These are phyloP conservation scores for Croton setiger DNA, from an alignment of 441 rosid species.

Conservation along the genomic window DNA sequence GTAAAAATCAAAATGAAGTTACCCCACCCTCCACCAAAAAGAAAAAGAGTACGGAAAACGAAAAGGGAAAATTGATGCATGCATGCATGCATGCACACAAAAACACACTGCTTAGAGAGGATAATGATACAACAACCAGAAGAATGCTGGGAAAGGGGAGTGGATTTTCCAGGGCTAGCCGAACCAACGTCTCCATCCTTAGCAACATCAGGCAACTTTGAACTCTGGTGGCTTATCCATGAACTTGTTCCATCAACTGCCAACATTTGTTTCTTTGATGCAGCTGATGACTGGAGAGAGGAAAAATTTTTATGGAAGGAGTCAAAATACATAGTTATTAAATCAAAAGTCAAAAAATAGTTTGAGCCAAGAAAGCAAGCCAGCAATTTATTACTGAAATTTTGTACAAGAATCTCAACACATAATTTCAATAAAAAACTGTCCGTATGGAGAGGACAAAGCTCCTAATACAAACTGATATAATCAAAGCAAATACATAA, in stretches of 20 bases:
- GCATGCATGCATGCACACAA: not conserved
- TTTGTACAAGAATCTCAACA: too few species aligned
- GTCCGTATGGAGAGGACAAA: too few species aligned
- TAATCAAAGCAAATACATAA: not conserved
- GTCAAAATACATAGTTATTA: constrained; percentile 8
- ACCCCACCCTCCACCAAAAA: not conserved
- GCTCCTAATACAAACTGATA: too few species aligned
- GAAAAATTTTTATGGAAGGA: constrained; percentile 5
- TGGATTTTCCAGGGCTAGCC: constrained; percentile 23
- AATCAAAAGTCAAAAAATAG: not conserved
- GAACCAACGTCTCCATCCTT: constrained; percentile 28
- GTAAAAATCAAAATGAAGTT: constrained; percentile 6
- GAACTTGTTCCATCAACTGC: constrained; percentile 14
- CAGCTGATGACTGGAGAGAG: constrained; percentile 30
- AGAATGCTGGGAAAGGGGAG: constrained; percentile 13
- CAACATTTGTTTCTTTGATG: constrained; percentile 36
- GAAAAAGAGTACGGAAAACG: not conserved
- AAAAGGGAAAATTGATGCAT: not conserved
- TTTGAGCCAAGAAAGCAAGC: not conserved
- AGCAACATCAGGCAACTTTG: constrained; percentile 18
- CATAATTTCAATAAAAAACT: too few species aligned
- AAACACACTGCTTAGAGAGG: constrained; percentile 1
- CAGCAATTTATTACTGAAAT: too few species aligned
- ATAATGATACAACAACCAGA: constrained; percentile 18
- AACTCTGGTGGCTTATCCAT: constrained; percentile 22